Evolutionary conservation across 2,329 filamentous ascomycete genomes (phyloP).

Genomic region (Volutella citrinella): DNA sequence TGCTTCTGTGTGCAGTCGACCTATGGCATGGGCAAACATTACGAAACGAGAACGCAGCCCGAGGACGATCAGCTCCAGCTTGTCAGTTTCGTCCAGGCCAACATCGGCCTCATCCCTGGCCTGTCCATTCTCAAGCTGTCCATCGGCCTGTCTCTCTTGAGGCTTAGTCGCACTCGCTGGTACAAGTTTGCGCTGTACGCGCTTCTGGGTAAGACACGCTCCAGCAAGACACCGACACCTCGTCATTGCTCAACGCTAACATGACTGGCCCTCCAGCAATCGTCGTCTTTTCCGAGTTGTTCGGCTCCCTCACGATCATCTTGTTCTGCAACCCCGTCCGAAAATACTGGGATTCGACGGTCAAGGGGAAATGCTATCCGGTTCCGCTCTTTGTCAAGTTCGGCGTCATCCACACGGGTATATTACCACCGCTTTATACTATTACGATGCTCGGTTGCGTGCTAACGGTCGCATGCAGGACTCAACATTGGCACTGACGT

Average conservation of each 20-base stretch:
- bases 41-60: neutral
- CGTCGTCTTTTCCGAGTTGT: neutral
- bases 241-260: neutral
- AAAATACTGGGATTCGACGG: neutral
- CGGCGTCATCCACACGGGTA: neutral
- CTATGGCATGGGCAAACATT: neutral
- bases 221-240: neutral
- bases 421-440: neutral
- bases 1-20: neutral
- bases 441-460: neutral
- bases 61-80: neutral
- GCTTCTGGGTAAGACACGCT: neutral
- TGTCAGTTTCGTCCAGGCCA: neutral
- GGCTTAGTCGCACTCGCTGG: neutral
- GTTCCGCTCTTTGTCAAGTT: neutral
- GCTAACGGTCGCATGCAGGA: neutral
- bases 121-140: neutral
- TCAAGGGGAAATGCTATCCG: neutral
- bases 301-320: neutral
- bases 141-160: neutral
- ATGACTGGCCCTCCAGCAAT: neutral
- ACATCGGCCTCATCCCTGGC: neutral
- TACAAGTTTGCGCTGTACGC: neutral
- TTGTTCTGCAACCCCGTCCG: neutral
- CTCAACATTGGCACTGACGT: slow-evolving; percentile 1